These are phyloP conservation scores for Pyrus hybrid DNA, from an alignment of 331 rosid species.

Conservation along the genomic window DNA sequence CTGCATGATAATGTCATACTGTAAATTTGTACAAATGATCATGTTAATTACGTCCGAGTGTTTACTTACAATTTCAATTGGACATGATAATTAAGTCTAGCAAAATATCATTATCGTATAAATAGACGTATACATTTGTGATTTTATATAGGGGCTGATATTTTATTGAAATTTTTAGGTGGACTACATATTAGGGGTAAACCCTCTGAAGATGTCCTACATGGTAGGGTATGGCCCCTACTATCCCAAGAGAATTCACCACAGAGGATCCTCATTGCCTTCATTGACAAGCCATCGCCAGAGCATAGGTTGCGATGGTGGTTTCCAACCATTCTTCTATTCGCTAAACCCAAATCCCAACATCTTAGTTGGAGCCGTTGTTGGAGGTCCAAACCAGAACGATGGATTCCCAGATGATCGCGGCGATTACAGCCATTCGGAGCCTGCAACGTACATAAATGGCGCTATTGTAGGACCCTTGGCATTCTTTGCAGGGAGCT, in stretches of 20 bases:
- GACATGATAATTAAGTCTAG: too few relatives aligned
- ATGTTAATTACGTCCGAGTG: not conserved
- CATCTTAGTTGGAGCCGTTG: slow-evolving; percentile 70
- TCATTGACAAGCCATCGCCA: slow-evolving; percentile 59
- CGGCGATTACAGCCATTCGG: slow-evolving; percentile 74
- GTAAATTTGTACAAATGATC: not conserved
- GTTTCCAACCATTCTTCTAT: slow-evolving; percentile 61
- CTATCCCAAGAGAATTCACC: slow-evolving; percentile 85
- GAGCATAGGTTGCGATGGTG: slow-evolving; percentile 65
- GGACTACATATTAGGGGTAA: slow-evolving; percentile 80
- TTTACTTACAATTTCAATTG: not conserved
- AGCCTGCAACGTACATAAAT: slow-evolving; percentile 84
- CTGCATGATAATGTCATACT: not conserved
- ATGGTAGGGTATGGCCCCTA: slow-evolving; percentile 81
- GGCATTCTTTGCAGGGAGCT: slow-evolving; percentile 63
- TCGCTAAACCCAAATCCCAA: slow-evolving; percentile 74
- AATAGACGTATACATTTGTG: not conserved
- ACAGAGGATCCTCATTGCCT: slow-evolving; percentile 92
- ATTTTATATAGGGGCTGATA: not conserved
- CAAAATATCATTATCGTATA: too few relatives aligned
- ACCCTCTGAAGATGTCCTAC: slow-evolving; percentile 80
- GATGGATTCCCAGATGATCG: slow-evolving; percentile 84
- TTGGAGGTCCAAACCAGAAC: slow-evolving; percentile 82
- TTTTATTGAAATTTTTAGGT: slow-evolving; percentile 36
- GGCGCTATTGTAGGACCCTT: slow-evolving; percentile 81